Evolutionary conservation across 1,284 basidiomycete species (phyloP).

Genomic region (Cutaneotrichosporon cutaneum): DNA sequence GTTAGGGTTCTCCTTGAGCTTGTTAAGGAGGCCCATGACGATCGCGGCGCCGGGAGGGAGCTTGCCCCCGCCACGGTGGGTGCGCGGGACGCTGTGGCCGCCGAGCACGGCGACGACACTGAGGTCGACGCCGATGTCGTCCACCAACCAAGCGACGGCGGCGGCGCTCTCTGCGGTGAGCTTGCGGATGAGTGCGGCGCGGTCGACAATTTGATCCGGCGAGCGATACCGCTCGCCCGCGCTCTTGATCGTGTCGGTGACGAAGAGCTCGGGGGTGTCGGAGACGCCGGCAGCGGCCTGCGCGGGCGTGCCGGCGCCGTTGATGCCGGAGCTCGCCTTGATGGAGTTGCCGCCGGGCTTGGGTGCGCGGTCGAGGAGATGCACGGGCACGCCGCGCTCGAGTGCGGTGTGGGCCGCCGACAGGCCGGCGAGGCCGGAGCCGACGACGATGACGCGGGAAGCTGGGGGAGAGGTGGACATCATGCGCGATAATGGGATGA

Average conservation of each 20-base stretch:
- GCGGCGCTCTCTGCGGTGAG: constrained; percentile 7
- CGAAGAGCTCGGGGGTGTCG: constrained; percentile 3
- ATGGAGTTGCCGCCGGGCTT: constrained; percentile 22
- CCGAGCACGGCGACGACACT: constrained; percentile 18
- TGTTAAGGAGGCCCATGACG: constrained; percentile 15
- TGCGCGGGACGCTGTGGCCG: constrained; percentile 19
- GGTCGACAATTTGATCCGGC: not conserved
- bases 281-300: constrained; percentile 8
- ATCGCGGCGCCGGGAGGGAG: constrained; percentile 19
- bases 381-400: constrained; percentile 12
- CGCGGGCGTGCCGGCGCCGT: constrained; percentile 17
- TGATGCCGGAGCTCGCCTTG: constrained; percentile 22
- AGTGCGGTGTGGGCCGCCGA: constrained; percentile 16
- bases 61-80: constrained; percentile 17
- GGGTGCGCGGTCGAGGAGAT: constrained; percentile 19
- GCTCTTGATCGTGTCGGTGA: constrained; percentile 12
- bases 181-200: constrained; percentile 12
- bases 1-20: constrained; percentile 6
- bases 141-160: constrained; percentile 14
- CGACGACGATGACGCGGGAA: constrained; percentile 18
- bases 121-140: constrained; percentile 21
- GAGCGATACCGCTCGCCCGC: constrained; percentile 14
- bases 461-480: constrained; percentile 7
- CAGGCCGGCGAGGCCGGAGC: constrained; percentile 21
- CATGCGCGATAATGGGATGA: not conserved